These are phyloP conservation scores for Pilatotrama ljubarskyi DNA, from an alignment of 768 basidiomycete species.

Conservation along the genomic window DNA sequence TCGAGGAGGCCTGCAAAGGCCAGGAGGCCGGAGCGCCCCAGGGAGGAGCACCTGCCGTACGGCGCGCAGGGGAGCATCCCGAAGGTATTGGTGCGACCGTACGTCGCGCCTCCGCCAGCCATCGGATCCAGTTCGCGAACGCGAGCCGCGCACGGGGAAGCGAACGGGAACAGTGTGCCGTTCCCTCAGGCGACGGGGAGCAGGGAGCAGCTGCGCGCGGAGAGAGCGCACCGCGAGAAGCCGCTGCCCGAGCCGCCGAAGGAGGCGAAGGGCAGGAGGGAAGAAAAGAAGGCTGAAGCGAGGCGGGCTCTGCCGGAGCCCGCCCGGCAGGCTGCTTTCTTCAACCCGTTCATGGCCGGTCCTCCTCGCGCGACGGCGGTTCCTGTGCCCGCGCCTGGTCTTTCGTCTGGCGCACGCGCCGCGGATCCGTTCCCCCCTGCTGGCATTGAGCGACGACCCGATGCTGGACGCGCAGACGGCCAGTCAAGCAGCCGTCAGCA, in stretches of 20 bases:
- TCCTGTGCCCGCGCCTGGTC: background rate
- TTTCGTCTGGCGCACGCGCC: background rate
- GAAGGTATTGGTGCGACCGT: background rate
- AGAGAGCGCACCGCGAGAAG: constrained; percentile 1
- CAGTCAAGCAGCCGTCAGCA: background rate
- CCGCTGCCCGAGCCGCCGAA: constrained; percentile 6
- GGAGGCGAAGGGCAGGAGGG: background rate
- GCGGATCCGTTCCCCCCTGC: background rate
- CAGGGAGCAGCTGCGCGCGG: background rate
- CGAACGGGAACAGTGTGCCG: background rate
- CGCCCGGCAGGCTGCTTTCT: background rate
- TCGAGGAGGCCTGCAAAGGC: background rate
- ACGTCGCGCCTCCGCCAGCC: constrained; percentile 8
- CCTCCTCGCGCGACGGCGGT: background rate
- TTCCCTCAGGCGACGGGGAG: background rate
- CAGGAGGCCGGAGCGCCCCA: background rate
- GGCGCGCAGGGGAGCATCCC: constrained; percentile 12
- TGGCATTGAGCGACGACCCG: background rate
- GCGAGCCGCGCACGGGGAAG: background rate
- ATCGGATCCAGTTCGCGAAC: background rate
- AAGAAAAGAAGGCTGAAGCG: background rate
- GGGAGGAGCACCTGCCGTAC: constrained; percentile 16
- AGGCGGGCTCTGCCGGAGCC: background rate
- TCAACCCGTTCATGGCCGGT: background rate
- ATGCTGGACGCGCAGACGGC: background rate